Evolutionary conservation across 768 basidiomycete genomes (phyloP).

Genomic region (Pisolithus tinctorius): DNA sequence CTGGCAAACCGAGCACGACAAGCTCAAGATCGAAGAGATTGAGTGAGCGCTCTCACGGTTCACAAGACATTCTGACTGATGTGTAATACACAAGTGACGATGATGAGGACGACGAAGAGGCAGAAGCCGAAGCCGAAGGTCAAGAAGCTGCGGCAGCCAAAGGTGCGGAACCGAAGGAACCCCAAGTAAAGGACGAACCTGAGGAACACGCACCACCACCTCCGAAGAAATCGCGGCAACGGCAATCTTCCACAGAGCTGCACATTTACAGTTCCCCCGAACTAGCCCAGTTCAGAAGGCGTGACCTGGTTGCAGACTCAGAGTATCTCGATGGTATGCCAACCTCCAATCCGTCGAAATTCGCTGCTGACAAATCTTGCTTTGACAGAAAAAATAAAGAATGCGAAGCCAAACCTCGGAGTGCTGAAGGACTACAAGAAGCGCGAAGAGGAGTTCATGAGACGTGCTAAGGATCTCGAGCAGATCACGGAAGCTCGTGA

Average conservation of each 20-base stretch:
- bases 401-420: conserved; percentile 76
- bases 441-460: conserved; percentile 87
- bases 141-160: too few species aligned
- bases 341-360: neutral
- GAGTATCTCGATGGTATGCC: conserved; percentile 77
- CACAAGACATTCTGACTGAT: neutral
- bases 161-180: conserved; percentile 23
- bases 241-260: conserved; percentile 50
- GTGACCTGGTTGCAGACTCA: conserved; percentile 72
- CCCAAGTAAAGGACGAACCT: conserved; percentile 39
- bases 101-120: conserved; percentile 54
- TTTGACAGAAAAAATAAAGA: conserved; percentile 69
- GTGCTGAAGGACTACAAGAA: conserved; percentile 87
- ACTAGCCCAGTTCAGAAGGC: conserved; percentile 58
- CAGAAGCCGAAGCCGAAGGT: conserved; percentile 23
- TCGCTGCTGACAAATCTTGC: conserved; percentile 3
- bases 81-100: conserved; percentile 12
- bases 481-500: conserved; percentile 70
- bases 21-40: conserved; percentile 73
- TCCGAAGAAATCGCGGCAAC: conserved; percentile 26
- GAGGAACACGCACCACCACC: conserved; percentile 22
- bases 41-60: conserved; percentile 53
- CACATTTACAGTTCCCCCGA: conserved; percentile 68
- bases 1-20: conserved; percentile 63
- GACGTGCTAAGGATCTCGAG: conserved; percentile 85